Conservation (phyloP, 2,329 filamentous ascomycete genomes). For the Fusarium protoensiforme region DNA sequence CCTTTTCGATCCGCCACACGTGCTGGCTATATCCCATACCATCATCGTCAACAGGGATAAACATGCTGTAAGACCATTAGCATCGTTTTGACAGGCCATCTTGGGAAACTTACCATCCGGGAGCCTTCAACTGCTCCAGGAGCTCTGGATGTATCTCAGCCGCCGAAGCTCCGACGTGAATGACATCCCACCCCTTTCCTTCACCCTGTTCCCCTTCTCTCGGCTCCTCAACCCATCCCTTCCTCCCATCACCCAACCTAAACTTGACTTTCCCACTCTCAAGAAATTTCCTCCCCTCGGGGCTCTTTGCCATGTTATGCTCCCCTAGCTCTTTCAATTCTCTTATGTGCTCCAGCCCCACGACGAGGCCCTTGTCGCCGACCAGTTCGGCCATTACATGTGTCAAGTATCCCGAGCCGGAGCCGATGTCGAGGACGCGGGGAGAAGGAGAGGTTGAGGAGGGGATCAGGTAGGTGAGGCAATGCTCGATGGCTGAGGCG, state of each 20-base stretch:
- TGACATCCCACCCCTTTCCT: constrained; percentile 81
- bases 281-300: constrained; percentile 69
- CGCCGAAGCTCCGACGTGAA: constrained; percentile 93
- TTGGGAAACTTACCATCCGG: constrained; percentile 69
- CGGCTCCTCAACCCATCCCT: constrained; percentile 65
- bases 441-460: constrained; percentile 48
- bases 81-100: background rate
- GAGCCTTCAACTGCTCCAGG: constrained; percentile 80
- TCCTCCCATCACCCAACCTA: constrained; percentile 78
- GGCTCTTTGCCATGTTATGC: constrained; percentile 73
- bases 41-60: constrained; percentile 78
- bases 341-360: constrained; percentile 80
- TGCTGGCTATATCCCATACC: constrained; percentile 63
- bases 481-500: constrained; percentile 62
- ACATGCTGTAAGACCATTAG: constrained; percentile 63
- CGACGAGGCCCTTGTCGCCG: constrained; percentile 62
- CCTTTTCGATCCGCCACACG: constrained; percentile 81
- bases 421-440: constrained; percentile 78
- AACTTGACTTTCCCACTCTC: constrained; percentile 75
- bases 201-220: constrained; percentile 59
- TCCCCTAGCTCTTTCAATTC: constrained; percentile 71
- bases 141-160: constrained; percentile 76
- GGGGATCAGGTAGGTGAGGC: constrained; percentile 58
- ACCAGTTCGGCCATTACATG: constrained; percentile 87
- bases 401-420: constrained; percentile 85